A percentile compares a stretch with the other conserved stretches of the same genome.
Evolutionary conservation across 2,329 filamentous ascomycete genomes (phyloP).

Genomic region (Fusarium algeriense): DNA sequence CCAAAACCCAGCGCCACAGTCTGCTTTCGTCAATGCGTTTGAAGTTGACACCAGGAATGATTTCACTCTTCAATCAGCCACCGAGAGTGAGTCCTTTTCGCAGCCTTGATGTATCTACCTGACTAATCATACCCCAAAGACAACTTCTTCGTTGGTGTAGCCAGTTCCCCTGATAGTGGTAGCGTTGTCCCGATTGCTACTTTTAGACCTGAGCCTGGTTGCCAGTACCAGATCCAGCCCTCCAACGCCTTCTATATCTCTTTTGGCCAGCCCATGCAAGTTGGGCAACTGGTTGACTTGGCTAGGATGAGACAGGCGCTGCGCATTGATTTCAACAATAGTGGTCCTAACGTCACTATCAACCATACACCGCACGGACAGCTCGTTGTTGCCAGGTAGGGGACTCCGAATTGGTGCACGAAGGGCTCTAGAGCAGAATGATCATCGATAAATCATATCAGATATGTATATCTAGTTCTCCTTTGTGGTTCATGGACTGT

Average conservation of each 20-base stretch:
- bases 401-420: too few species aligned
- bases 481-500: too few species aligned
- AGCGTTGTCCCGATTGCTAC: not conserved
- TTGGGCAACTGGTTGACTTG: not conserved
- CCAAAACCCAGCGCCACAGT: rapidly evolving
- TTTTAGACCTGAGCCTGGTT: not conserved
- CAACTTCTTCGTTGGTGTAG: not conserved
- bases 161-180: rapidly evolving
- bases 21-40: not conserved
- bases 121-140: not conserved
- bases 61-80: not conserved
- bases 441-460: too few species aligned
- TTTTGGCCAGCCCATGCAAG: not conserved
- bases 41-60: not conserved
- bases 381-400: not conserved
- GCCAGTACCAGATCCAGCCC: not conserved
- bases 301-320: not conserved
- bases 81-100: not conserved
- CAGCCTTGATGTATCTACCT: too few species aligned
- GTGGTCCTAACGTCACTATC: not conserved
- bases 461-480: too few species aligned
- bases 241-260: not conserved
- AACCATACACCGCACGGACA: rapidly evolving
- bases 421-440: too few species aligned
- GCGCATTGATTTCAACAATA: not conserved